Conservation (phyloP, 1,139 yeast species). For the Saccharomycopsis phalli region DNA sequence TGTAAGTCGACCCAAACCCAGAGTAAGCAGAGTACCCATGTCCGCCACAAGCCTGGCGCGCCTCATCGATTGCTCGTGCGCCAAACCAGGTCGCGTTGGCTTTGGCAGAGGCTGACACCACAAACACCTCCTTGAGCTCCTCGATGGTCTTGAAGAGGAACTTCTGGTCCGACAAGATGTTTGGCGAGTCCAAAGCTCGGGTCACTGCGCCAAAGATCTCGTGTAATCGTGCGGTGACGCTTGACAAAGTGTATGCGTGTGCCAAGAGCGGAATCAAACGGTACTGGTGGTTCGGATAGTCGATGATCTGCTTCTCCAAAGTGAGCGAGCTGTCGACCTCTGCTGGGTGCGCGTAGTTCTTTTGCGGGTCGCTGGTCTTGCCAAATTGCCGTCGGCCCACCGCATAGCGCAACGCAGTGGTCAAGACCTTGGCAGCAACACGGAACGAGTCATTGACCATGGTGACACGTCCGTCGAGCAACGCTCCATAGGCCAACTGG, state of each 20-base stretch:
- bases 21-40: slow-evolving; percentile 89
- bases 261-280: slow-evolving; percentile 77
- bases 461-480: slow-evolving; percentile 79
- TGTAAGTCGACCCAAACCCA: slow-evolving; percentile 81
- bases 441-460: slow-evolving; percentile 85
- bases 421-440: slow-evolving; percentile 67
- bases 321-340: slow-evolving; percentile 8
- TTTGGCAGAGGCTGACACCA: slow-evolving; percentile 81
- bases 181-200: slow-evolving; percentile 35
- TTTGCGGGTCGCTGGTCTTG: slow-evolving; percentile 21
- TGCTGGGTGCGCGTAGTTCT: slow-evolving; percentile 6
- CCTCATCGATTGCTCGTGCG: slow-evolving; percentile 71
- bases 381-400: slow-evolving; percentile 86
- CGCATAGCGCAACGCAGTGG: slow-evolving; percentile 82
- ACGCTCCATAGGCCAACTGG: slow-evolving; percentile 79
- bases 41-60: slow-evolving; percentile 96
- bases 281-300: slow-evolving; percentile 81
- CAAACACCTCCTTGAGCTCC: slow-evolving; percentile 68
- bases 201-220: slow-evolving; percentile 44
- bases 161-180: slow-evolving; percentile 28
- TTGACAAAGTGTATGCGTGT: slow-evolving; percentile 66
- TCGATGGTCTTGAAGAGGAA: slow-evolving; percentile 35
- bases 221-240: slow-evolving; percentile 39
- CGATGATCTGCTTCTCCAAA: slow-evolving; percentile 57
- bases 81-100: slow-evolving; percentile 87